phyloP scores from a whole-genome alignment of 2,329 filamentous ascomycete species.

The Aspergillus sclerotialis region DNA sequence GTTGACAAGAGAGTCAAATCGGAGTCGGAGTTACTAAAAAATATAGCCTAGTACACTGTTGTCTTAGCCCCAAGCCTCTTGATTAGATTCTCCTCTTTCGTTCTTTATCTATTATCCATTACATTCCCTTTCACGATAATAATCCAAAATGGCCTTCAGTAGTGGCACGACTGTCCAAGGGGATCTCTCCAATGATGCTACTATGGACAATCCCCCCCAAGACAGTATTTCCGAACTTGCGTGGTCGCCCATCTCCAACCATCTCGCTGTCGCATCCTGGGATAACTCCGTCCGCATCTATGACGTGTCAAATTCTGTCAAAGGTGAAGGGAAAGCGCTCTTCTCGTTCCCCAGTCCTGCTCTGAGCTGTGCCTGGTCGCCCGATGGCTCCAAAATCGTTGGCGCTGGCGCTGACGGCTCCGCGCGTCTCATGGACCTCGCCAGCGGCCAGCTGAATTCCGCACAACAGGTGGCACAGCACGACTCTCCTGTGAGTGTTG shows the following conservation, averaged over 20 bases:
- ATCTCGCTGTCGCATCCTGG: conserved; percentile 88
- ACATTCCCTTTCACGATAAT: no score
- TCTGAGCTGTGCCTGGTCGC: conserved; percentile 78
- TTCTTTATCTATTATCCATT: no score
- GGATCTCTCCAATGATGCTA: conserved; percentile 83
- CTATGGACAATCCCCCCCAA: conserved; percentile 68
- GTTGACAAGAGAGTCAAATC: no score
- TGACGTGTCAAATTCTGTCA: conserved; percentile 70
- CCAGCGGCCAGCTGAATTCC: conserved; percentile 44
- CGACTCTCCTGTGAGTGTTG: conserved; percentile 71
- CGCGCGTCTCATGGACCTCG: conserved; percentile 79
- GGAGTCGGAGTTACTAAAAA: no score
- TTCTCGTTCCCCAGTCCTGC: conserved; percentile 84
- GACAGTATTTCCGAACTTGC: conserved; percentile 84
- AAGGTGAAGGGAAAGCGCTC: conserved; percentile 75
- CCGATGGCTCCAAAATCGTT: conserved; percentile 81
- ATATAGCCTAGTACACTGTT: no score
- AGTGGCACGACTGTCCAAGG: no score
- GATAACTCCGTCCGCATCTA: conserved; percentile 98
- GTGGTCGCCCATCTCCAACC: conserved; percentile 71
- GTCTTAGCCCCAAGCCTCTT: no score
- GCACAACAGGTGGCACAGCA: conserved; percentile 76
- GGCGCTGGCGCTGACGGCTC: conserved; percentile 88
- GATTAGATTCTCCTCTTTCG: no score
- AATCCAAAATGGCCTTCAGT: no score